Base-by-base conservation (phyloP, 139 green algal genomes). In the Chlorella sp. region DNA sequence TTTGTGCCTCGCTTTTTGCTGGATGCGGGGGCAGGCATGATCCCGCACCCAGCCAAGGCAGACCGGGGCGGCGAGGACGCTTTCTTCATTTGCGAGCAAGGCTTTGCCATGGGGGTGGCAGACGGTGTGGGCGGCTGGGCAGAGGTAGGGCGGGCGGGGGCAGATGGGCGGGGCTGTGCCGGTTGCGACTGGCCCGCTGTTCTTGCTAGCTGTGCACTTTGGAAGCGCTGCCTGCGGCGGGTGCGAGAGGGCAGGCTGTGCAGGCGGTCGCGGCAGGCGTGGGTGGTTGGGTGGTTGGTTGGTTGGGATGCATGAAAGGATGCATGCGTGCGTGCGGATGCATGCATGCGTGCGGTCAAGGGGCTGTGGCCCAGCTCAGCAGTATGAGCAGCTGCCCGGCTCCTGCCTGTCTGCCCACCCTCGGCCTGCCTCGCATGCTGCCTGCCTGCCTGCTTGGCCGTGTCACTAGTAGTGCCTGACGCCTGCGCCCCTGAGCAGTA, bases 61-160 rank as follows among this genome's bases (percentile, higher is more conserved):
- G 89, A 93, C 48, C 94, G 95, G 69, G 96, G 96, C 15, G 96
- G 96, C 0, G 96, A 98, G 90, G 97, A 98, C 91, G 93, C 95
- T 42, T 98, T 94, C 91, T 98, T 97, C 84, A 95, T 98, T 32
- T 89, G 91, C 28, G 90, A 93, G 28, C 91, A 90, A 48, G 90
- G 90, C 36, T 68, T 89, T 4, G 92, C 91, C 3, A 82, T 98
- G 14, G 97, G 97, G 12, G 96, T 98, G 48, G 97, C 97, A 53
- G 97, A 98, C 88, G 97, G 97, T 9, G 97, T 98, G 19, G 96
- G 97, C 18, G 97, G 96, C 60, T 98, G 97, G 97, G 96, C 89
- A 57, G 91, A 94, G 78, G 66, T 94, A 37, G 68, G 91, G 34
- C 39, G 30, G 26, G 0, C 9, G 42, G 16, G 39, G 42, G 42